Evolutionary conservation across 345 rosid genomes (phyloP), one percentile per base, ranked within the genome.

Genomic region (Erucastrum elatum): DNA sequence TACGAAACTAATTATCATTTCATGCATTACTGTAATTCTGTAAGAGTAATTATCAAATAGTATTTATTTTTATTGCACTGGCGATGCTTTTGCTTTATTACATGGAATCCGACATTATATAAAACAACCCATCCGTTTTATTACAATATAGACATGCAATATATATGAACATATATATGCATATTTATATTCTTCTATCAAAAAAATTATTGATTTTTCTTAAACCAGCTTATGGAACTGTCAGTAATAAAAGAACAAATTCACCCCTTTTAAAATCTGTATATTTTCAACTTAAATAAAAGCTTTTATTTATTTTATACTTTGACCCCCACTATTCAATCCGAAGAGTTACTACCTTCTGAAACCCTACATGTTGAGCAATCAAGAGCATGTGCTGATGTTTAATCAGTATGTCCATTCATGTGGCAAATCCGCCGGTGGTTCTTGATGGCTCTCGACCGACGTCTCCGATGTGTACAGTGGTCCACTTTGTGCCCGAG

Each of bases 341-440:
- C 77, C 44, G 69, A 79, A 79, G 41, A 53, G 74, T 59, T 63
- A 26, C 72, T 72, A 78, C 74, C 82, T 46, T 66, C 15, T 67
- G 58, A 72, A 66, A 66, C 35, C 63, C 82, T 73, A 61, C 4
- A 60, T 44, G 34, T 63, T 51, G 59, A 49, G 59, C 71, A 66
- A 56, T 29, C 46, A 72, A 61, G 64, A 61, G 70, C 78, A 79
- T 51, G 75, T 51, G 74, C 55, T 46, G 29, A 8, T 74, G 70
- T 73, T 61, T 68, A 13, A 41, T 81, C 70, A 94, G 63, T 91
- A 94, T 4, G 93, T 87, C 97, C 98, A 91, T 75, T 94, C 98
- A 5, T 87, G 90, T 37, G 97, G 98, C 34, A 94, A 84, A 74
- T 70, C 81, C 6, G 84, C 70, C 26, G 59, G 66, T 61, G 49